Conservation (phyloP, 768 basidiomycete species). For the Pisolithus marmoratus region DNA sequence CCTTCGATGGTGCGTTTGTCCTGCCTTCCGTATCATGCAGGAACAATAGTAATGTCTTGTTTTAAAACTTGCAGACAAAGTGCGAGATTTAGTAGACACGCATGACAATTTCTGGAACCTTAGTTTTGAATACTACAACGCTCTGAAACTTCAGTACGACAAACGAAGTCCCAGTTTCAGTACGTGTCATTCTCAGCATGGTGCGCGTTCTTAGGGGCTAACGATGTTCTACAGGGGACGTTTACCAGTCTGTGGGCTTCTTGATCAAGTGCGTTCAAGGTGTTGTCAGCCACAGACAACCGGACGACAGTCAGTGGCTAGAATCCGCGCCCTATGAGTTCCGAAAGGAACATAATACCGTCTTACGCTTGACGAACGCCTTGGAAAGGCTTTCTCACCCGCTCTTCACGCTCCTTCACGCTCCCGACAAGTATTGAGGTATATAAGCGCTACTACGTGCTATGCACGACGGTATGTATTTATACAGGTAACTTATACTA, state of each 20-base stretch:
- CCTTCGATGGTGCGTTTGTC: constrained; percentile 11
- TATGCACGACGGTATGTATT: too few species aligned
- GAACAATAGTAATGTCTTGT: not conserved
- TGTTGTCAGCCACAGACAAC: not conserved
- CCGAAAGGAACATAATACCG: constrained; percentile 1
- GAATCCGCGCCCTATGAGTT: constrained; percentile 10
- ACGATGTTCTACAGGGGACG: constrained; percentile 12
- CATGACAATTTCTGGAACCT: constrained; percentile 13
- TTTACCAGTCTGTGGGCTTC: constrained; percentile 15
- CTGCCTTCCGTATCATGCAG: not conserved
- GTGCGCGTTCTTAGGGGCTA: not conserved
- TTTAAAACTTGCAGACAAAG: constrained; percentile 3
- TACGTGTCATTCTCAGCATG: constrained; percentile 1
- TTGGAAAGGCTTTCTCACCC: not conserved
- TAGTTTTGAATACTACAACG: constrained; percentile 16
- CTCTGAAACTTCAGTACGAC: constrained; percentile 11
- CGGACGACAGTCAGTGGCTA: constrained; percentile 7
- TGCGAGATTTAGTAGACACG: constrained; percentile 12
- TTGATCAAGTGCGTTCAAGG: constrained; percentile 19
- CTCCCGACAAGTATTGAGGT: too few species aligned
- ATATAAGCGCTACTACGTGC: too few species aligned
- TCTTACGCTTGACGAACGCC: not conserved
- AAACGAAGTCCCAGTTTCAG: constrained; percentile 9
- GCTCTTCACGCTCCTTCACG: too few species aligned
- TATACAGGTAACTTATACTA: too few species aligned